phyloP scores from a whole-genome alignment of 2,329 filamentous ascomycete genomes.

The Tolypocladium paradoxum region DNA sequence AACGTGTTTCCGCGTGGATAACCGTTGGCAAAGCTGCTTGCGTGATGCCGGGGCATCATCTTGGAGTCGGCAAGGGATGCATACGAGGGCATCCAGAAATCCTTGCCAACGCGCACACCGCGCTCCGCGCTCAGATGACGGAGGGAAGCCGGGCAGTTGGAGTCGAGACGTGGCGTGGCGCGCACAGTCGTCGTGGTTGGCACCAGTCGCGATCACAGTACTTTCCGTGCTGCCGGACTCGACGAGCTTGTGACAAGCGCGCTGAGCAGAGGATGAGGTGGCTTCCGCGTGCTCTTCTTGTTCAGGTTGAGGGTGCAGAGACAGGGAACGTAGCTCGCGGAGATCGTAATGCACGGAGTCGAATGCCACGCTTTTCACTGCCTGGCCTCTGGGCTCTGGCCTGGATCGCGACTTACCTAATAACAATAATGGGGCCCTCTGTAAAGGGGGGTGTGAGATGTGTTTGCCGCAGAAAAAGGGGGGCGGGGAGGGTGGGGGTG shows the following conservation, averaged over 20 bases:
- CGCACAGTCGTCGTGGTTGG: neutral
- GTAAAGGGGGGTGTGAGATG: too few relatives aligned
- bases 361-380: neutral
- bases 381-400: neutral
- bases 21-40: conserved; percentile 68
- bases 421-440: neutral
- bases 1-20: conserved; percentile 70
- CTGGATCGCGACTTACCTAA: neutral
- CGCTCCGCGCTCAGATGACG: neutral
- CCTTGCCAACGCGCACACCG: neutral
- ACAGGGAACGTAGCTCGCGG: neutral
- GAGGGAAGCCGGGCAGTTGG: neutral
- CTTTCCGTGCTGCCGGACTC: neutral
- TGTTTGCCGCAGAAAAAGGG: too few relatives aligned
- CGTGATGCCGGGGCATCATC: conserved; percentile 79
- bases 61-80: conserved; percentile 30
- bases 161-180: neutral
- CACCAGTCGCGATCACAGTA: neutral
- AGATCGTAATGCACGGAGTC: neutral
- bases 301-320: neutral
- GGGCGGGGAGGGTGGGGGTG: too few relatives aligned
- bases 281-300: neutral
- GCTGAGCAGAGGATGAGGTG: neutral
- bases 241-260: neutral
- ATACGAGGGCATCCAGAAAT: conserved; percentile 10